These are phyloP conservation scores for Gaillardinia entomophila DNA, from an alignment of 805 yeast genomes.

Conservation along the genomic window DNA sequence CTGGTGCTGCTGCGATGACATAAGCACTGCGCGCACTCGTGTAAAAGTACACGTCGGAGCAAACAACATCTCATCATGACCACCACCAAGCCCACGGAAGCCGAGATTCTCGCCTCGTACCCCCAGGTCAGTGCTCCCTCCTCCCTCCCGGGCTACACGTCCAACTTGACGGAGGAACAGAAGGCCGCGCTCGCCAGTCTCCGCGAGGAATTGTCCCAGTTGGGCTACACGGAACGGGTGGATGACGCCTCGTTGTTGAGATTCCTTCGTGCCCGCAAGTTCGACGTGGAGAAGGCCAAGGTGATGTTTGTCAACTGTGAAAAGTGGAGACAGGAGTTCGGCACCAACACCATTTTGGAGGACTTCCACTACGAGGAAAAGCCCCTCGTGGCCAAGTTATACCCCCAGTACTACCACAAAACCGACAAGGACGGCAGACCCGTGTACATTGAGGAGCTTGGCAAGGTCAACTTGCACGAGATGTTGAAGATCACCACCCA, in stretches of 20 bases:
- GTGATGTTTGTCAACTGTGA: constrained; percentile 85
- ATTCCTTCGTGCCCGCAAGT: constrained; percentile 92
- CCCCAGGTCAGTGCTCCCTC: constrained; percentile 67
- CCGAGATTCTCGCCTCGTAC: constrained; percentile 48
- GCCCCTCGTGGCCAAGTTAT: constrained; percentile 78
- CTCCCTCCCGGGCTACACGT: constrained; percentile 71
- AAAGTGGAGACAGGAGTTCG: constrained; percentile 84
- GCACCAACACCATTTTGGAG: constrained; percentile 76
- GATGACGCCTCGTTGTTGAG: constrained; percentile 84
- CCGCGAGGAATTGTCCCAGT: constrained; percentile 49
- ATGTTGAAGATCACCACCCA: constrained; percentile 92
- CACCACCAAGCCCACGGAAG: constrained; percentile 20
- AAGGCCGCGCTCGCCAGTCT: constrained; percentile 52
- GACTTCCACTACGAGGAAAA: constrained; percentile 94
- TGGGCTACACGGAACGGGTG: constrained; percentile 69
- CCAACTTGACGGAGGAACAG: constrained; percentile 69
- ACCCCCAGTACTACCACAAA: constrained; percentile 97
- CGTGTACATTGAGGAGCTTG: constrained; percentile 88
- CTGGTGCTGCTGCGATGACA: too few relatives aligned
- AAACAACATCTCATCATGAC: too few relatives aligned
- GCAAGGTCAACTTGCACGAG: constrained; percentile 81
- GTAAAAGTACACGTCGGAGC: too few relatives aligned
- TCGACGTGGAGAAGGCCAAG: constrained; percentile 72
- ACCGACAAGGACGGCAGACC: constrained; percentile 97
- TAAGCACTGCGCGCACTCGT: too few relatives aligned